Conservation (phyloP, 345 rosid genomes). For the Bretschneidera sinensis region DNA sequence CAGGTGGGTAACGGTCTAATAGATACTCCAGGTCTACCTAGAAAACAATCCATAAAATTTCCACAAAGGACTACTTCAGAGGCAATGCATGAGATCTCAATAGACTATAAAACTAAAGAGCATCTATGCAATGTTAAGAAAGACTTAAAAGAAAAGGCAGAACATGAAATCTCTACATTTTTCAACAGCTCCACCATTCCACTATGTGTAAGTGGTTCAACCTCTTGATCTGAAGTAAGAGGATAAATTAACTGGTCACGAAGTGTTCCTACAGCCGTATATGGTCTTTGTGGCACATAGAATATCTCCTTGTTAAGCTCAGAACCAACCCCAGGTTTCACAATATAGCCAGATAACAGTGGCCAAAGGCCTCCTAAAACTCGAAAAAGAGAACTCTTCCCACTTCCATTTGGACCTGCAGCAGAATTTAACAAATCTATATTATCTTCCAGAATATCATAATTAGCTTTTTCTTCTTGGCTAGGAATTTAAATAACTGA, state of each 20-base stretch:
- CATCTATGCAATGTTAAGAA: neutral
- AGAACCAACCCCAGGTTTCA: conserved; percentile 97
- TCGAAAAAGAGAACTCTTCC: conserved; percentile 98
- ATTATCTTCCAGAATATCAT: neutral
- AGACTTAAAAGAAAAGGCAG: conserved; percentile 3
- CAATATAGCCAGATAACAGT: conserved; percentile 81
- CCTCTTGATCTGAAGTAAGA: conserved; percentile 71
- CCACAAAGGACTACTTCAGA: conserved; percentile 3
- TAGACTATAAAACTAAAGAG: conserved; percentile 9
- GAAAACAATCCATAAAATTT: conserved; percentile 11
- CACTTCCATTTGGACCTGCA: conserved; percentile 99
- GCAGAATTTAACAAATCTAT: conserved; percentile 19
- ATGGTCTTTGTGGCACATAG: conserved; percentile 97
- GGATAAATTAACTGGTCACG: conserved; percentile 98
- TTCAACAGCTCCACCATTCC: conserved; percentile 88
- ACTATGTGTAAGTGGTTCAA: conserved; percentile 54
- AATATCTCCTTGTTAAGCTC: conserved; percentile 98
- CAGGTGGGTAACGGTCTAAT: conserved; percentile 84
- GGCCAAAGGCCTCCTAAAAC: conserved; percentile 99
- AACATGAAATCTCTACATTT: conserved; percentile 54
- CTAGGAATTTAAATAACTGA: neutral
- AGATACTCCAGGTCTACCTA: conserved; percentile 97
- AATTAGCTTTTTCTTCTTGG: neutral
- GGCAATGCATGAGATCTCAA: conserved; percentile 10
- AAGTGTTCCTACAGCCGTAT: conserved; percentile 97